Evolutionary conservation across 2,329 filamentous ascomycete genomes (phyloP).

Genomic region (Diaporthe sp.): DNA sequence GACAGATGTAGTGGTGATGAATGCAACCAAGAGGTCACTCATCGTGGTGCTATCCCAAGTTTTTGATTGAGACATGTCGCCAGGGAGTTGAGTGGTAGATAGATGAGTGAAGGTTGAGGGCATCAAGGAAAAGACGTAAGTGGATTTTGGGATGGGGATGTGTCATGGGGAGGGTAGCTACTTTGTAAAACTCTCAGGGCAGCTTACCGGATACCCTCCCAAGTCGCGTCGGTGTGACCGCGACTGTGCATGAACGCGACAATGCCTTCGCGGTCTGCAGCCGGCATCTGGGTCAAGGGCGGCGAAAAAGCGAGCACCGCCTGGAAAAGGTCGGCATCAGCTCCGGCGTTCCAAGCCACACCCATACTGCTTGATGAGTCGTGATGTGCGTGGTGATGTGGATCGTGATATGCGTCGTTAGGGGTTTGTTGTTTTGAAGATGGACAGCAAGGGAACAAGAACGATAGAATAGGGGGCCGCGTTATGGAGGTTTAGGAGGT

Average conservation of each 20-base stretch:
- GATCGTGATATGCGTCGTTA: neutral
- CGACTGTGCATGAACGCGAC: slow-evolving; percentile 38
- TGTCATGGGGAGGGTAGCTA: neutral
- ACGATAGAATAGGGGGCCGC: neutral
- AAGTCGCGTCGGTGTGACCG: slow-evolving; percentile 44
- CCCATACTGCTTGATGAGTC: slow-evolving; percentile 44
- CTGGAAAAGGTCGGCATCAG: slow-evolving; percentile 48
- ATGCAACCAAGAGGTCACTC: neutral
- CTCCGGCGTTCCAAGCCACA: slow-evolving; percentile 47
- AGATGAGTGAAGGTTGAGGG: neutral
- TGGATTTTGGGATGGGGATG: neutral
- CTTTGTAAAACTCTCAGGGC: neutral
- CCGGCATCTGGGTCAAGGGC: neutral
- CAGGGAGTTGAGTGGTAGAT: neutral
- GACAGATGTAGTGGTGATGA: slow-evolving; percentile 4
- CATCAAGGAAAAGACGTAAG: neutral
- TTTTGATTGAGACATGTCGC: slow-evolving; percentile 5
- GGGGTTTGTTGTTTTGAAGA: neutral
- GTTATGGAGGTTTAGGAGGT: neutral
- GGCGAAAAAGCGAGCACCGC: slow-evolving; percentile 42
- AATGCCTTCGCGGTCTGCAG: slow-evolving; percentile 42
- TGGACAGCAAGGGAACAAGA: neutral
- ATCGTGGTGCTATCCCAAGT: neutral
- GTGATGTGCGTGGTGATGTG: neutral
- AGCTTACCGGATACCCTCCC: slow-evolving; percentile 46